Conservation (phyloP, 352 stramenopile genomes). For the Albugo laibachii region DNA sequence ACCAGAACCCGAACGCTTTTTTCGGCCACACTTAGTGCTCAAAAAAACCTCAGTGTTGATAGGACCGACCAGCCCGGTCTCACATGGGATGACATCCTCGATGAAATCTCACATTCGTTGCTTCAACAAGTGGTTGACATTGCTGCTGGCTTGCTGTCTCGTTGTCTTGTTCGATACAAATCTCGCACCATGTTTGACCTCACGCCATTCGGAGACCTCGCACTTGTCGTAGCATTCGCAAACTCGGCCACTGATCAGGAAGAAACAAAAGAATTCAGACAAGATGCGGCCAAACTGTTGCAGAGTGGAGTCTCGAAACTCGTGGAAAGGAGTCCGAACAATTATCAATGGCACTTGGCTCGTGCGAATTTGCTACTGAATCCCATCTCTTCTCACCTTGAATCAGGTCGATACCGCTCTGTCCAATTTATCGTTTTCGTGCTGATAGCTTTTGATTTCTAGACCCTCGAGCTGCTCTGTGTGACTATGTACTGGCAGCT, state of each 20-base stretch:
- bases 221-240: conserved; percentile 49
- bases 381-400: conserved; percentile 38
- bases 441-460: conserved; percentile 2
- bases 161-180: conserved; percentile 49
- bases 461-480: conserved; percentile 47
- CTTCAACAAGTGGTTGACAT: conserved; percentile 49
- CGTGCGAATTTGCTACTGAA: conserved; percentile 45
- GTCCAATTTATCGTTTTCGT: not conserved
- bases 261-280: conserved; percentile 23
- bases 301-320: conserved; percentile 23
- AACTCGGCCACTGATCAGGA: no score
- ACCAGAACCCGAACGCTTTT: no score
- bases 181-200: conserved; percentile 67
- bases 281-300: conserved; percentile 40
- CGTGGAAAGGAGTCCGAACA: conserved; percentile 32
- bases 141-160: conserved; percentile 41
- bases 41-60: no score
- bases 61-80: no score
- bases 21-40: no score
- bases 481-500: conserved; percentile 52
- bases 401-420: conserved; percentile 12
- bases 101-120: conserved; percentile 19
- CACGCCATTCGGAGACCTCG: conserved; percentile 59
- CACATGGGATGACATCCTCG: no score
- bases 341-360: conserved; percentile 61